These are phyloP conservation scores for Hondaea fermentalgiana DNA, from an alignment of 108 stramenopile genomes.

Conservation along the genomic window DNA sequence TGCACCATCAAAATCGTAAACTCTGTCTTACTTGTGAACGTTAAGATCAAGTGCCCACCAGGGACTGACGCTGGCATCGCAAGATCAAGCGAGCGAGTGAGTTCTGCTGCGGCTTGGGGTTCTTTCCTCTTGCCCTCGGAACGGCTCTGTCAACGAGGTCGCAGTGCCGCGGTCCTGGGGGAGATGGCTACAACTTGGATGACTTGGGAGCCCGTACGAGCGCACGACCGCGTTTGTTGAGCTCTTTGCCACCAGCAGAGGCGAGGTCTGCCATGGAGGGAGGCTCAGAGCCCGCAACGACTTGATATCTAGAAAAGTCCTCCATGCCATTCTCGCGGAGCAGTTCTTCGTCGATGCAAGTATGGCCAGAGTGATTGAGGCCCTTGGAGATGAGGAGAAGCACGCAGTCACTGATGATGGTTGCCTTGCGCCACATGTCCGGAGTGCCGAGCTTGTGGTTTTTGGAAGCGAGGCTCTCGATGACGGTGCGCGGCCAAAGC, in stretches of 20 bases:
- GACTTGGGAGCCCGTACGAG: not conserved
- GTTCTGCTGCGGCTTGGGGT: too few species aligned
- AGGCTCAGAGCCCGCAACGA: not conserved
- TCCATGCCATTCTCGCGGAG: not conserved
- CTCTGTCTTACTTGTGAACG: too few species aligned
- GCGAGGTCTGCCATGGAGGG: conserved; percentile 7
- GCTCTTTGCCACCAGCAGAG: not conserved
- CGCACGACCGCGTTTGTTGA: not conserved
- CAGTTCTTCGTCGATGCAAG: not conserved
- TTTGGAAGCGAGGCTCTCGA: not conserved
- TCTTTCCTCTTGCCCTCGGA: too few species aligned
- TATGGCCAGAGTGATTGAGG: not conserved
- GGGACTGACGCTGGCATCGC: too few species aligned
- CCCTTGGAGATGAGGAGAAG: not conserved
- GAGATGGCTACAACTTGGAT: not conserved
- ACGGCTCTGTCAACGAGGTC: too few species aligned
- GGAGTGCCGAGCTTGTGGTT: not conserved
- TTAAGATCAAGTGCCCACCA: too few species aligned
- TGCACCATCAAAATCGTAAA: too few species aligned
- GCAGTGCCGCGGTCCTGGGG: too few species aligned
- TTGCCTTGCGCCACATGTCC: not conserved
- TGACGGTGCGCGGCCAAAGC: not conserved
- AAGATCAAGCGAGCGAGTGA: too few species aligned
- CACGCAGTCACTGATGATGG: not conserved
- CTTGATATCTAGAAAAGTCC: not conserved